Evolutionary conservation across 805 yeast genomes (phyloP).

Genomic region (Priceomyces melissophilus): DNA sequence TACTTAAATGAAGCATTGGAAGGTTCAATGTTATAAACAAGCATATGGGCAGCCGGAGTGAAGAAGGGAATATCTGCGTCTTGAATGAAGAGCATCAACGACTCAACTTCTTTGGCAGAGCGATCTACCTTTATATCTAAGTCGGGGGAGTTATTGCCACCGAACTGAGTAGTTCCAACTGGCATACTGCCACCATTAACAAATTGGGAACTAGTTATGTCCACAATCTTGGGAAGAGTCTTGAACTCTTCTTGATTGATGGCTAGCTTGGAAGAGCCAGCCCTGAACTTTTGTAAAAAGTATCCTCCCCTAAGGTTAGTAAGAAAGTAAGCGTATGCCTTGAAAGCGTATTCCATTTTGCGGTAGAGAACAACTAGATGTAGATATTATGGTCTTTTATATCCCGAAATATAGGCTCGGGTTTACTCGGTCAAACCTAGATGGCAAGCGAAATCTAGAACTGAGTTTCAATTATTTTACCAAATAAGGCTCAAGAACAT

Average conservation of each 20-base stretch:
- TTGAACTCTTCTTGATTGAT: conserved; percentile 5
- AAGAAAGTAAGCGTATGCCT: no score
- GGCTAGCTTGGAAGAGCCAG: conserved; percentile 7
- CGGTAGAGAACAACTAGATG: no score
- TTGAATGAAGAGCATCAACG: conserved; percentile 11
- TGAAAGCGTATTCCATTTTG: no score
- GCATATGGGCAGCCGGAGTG: conserved; percentile 9
- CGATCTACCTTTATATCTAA: conserved; percentile 4
- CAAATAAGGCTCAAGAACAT: no score
- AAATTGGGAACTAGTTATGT: conserved; percentile 9
- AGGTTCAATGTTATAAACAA: conserved; percentile 11
- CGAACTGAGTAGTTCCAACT: conserved; percentile 7
- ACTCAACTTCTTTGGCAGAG: conserved; percentile 1
- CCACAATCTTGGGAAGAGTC: conserved; percentile 2
- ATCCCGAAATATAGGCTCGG: no score
- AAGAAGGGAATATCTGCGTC: conserved; percentile 13
- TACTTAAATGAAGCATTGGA: background rate
- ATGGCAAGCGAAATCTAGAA: no score
- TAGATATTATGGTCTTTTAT: no score
- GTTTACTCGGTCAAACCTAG: no score
- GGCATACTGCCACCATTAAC: conserved; percentile 11
- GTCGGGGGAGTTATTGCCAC: conserved; percentile 9
- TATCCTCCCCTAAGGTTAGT: no score
- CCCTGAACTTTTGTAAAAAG: conserved; percentile 1
- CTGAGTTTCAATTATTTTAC: no score